Evolutionary conservation across 2,329 filamentous ascomycete genomes (phyloP).

Genomic region (Alternaria tenuissima): DNA sequence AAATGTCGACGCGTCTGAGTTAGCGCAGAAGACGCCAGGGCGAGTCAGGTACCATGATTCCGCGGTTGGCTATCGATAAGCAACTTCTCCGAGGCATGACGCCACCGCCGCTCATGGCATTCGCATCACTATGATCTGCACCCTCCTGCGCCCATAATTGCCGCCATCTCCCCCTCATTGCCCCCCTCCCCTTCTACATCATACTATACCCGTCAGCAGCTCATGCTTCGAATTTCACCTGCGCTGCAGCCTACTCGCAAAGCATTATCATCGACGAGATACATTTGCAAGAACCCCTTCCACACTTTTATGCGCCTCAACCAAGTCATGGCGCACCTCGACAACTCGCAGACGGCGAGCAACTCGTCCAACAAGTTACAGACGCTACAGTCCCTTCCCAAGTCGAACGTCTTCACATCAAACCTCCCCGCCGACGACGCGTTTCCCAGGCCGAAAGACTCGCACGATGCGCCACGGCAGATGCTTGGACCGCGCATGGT

Average conservation of each 20-base stretch:
- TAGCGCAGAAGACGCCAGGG: neutral
- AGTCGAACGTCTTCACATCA: constrained; percentile 70
- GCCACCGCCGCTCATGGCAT: constrained; percentile 26
- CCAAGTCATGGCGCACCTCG: constrained; percentile 56
- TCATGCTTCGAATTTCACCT: constrained; percentile 28
- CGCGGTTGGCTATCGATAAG: constrained; percentile 28
- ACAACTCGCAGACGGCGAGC: constrained; percentile 37
- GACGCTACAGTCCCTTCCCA: constrained; percentile 64
- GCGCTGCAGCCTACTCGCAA: constrained; percentile 14
- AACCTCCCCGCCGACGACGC: constrained; percentile 77
- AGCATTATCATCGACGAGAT: constrained; percentile 6
- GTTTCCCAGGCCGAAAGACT: constrained; percentile 81
- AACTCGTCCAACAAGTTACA: constrained; percentile 25
- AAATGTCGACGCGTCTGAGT: neutral
- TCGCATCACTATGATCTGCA: constrained; percentile 24
- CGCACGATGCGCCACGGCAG: constrained; percentile 80
- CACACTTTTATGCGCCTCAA: constrained; percentile 46
- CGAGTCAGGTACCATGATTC: constrained; percentile 29
- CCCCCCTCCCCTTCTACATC: neutral
- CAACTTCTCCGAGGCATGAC: constrained; percentile 29
- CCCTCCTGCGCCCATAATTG: constrained; percentile 8
- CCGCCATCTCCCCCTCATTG: constrained; percentile 18
- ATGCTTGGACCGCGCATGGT: constrained; percentile 83
- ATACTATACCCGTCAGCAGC: constrained; percentile 4
- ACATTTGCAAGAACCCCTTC: constrained; percentile 13